Conservation (phyloP, 768 basidiomycete genomes). For the Lactifluus subvellereus region DNA sequence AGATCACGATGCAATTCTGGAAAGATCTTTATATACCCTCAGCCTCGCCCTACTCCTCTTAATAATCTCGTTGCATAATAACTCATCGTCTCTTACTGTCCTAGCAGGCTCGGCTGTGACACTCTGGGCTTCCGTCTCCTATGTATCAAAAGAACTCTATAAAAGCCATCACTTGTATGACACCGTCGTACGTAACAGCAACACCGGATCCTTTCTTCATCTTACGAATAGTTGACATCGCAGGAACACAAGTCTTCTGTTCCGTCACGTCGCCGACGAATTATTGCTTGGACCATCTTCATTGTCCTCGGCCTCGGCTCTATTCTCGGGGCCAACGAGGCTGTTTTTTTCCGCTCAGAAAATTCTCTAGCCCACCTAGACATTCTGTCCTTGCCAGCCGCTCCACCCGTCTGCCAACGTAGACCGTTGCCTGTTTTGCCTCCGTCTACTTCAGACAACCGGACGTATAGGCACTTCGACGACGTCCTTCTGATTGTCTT, state of each 20-base stretch:
- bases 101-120: slow-evolving; percentile 27
- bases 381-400: slow-evolving; percentile 3
- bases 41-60: slow-evolving; percentile 27
- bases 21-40: slow-evolving; percentile 27
- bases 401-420: slow-evolving; percentile 24
- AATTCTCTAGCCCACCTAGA: neutral
- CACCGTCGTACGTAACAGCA: neutral
- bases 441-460: slow-evolving; percentile 12
- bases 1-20: slow-evolving; percentile 32
- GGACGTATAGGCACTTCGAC: slow-evolving; percentile 36
- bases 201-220: neutral
- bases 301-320: slow-evolving; percentile 14
- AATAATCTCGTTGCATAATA: slow-evolving; percentile 15
- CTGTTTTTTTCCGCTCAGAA: neutral
- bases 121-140: slow-evolving; percentile 24
- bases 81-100: slow-evolving; percentile 14
- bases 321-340: slow-evolving; percentile 1
- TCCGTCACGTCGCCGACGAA: slow-evolving; percentile 14
- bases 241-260: slow-evolving; percentile 9
- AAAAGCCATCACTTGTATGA: slow-evolving; percentile 22
- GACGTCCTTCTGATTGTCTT: slow-evolving; percentile 43
- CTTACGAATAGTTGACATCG: neutral
- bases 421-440: slow-evolving; percentile 26
- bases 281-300: slow-evolving; percentile 10
- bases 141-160: slow-evolving; percentile 19